These are phyloP conservation scores for Neurospora sp. DNA, from an alignment of 2,329 filamentous ascomycete genomes.

Conservation along the genomic window DNA sequence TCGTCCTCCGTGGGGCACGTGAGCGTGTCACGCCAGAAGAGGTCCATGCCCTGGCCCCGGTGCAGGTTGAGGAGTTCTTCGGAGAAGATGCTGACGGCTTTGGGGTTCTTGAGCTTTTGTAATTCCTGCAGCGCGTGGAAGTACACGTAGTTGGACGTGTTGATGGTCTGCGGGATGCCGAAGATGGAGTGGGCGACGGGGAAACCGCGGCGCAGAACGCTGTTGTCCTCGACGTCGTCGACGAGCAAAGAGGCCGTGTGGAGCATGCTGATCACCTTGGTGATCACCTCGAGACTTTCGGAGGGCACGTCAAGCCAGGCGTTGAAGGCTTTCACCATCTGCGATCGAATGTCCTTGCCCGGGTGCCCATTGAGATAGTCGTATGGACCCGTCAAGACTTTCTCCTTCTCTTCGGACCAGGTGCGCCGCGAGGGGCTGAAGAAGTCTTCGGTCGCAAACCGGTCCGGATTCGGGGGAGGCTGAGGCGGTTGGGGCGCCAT, in stretches of 20 bases:
- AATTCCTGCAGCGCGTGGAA: slow-evolving; percentile 71
- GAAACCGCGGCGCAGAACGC: slow-evolving; percentile 63
- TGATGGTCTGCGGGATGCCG: slow-evolving; percentile 79
- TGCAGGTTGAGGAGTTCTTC: slow-evolving; percentile 80
- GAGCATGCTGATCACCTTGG: slow-evolving; percentile 71
- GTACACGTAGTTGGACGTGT: slow-evolving; percentile 84
- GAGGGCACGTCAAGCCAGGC: slow-evolving; percentile 66
- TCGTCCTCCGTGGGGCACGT: slow-evolving; percentile 79
- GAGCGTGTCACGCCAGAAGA: slow-evolving; percentile 80
- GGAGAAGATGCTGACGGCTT: slow-evolving; percentile 60
- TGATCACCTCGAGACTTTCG: slow-evolving; percentile 62
- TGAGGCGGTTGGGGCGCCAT: slow-evolving; percentile 25
- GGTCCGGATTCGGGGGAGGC: slow-evolving; percentile 36
- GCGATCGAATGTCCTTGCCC: slow-evolving; percentile 75
- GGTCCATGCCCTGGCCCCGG: slow-evolving; percentile 80
- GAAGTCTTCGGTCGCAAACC: slow-evolving; percentile 46
- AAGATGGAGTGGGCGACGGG: slow-evolving; percentile 81
- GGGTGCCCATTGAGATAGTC: slow-evolving; percentile 72
- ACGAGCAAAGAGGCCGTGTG: slow-evolving; percentile 76
- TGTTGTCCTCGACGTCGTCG: slow-evolving; percentile 77
- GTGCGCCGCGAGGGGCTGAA: slow-evolving; percentile 39
- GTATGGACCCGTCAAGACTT: slow-evolving; percentile 66
- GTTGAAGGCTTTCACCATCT: slow-evolving; percentile 75
- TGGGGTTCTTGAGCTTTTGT: slow-evolving; percentile 58
- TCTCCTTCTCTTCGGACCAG: slow-evolving; percentile 68